Evolutionary conservation across 495 filamentous ascomycete species (phyloP).

Genomic region (Cladorrhinum samala): DNA sequence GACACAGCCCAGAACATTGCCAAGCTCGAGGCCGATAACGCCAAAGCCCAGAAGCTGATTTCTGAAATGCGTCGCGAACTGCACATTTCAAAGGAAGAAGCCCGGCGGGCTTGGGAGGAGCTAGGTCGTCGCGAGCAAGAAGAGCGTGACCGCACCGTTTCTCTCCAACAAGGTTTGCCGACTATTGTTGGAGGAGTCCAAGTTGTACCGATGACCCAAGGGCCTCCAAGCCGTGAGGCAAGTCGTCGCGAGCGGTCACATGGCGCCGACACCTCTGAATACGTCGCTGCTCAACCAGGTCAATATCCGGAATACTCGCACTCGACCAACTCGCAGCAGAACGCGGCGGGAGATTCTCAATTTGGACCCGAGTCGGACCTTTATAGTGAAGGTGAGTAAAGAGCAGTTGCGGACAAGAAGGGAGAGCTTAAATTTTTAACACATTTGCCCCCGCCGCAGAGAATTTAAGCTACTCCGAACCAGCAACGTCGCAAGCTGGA

Average conservation of each 20-base stretch:
- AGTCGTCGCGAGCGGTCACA: conserved; percentile 41
- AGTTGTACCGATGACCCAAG: conserved; percentile 90
- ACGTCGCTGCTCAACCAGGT: conserved; percentile 29
- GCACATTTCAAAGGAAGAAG: conserved; percentile 92
- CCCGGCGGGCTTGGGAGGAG: conserved; percentile 94
- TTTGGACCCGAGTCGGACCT: conserved; percentile 41
- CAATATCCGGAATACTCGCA: conserved; percentile 35
- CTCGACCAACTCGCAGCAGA: conserved; percentile 32
- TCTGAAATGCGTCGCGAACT: conserved; percentile 85
- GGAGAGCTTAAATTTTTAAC: no score
- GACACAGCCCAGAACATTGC: conserved; percentile 59
- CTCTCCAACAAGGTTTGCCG: conserved; percentile 78
- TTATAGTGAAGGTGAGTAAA: conserved; percentile 53
- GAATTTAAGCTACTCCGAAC: conserved; percentile 44
- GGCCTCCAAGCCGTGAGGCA: conserved; percentile 59
- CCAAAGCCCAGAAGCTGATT: conserved; percentile 66
- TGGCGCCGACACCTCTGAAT: conserved; percentile 31
- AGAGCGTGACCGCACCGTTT: conserved; percentile 83
- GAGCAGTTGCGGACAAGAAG: no score
- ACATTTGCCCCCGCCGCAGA: conserved; percentile 35
- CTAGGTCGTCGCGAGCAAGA: conserved; percentile 90
- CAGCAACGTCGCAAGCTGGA: conserved; percentile 25
- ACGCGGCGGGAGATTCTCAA: conserved; percentile 14
- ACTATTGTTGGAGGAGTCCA: conserved; percentile 89
- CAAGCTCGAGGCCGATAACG: conserved; percentile 58